These are phyloP conservation scores for Cercospora sp. DNA, from an alignment of 2,329 filamentous ascomycete genomes.

Conservation along the genomic window DNA sequence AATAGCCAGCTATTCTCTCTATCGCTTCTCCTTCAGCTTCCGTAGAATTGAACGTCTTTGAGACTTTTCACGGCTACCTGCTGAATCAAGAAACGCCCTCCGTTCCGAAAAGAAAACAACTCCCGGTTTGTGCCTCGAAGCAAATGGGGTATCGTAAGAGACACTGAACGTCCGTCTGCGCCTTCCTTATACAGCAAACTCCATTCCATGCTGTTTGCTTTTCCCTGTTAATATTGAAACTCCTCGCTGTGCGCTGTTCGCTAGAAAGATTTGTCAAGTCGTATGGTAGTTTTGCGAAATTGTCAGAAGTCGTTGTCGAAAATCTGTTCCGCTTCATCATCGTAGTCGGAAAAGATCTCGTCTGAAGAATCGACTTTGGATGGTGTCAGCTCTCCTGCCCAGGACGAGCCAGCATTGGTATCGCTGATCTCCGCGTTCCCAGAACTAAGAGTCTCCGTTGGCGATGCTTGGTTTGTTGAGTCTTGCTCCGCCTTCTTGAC, in stretches of 20 bases:
- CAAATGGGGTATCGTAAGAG: conserved; percentile 4
- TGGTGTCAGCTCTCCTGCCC: not conserved
- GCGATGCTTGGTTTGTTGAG: not conserved
- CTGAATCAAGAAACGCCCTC: not conserved
- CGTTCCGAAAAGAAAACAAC: not conserved
- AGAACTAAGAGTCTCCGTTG: not conserved
- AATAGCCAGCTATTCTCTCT: too few relatives aligned
- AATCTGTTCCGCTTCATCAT: not conserved
- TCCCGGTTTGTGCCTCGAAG: not conserved
- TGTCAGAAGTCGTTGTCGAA: not conserved
- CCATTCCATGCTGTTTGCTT: not conserved
- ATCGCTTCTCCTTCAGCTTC: not conserved
- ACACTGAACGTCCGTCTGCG: not conserved
- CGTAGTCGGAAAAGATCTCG: not conserved
- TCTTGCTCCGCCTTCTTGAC: not conserved
- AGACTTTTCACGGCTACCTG: not conserved
- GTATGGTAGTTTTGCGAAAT: not conserved
- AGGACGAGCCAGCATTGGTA: not conserved
- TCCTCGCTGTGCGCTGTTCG: not conserved
- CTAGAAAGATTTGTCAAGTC: not conserved
- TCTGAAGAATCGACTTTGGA: not conserved
- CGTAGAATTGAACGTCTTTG: too few relatives aligned
- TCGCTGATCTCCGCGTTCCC: not conserved
- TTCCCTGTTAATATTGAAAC: not conserved
- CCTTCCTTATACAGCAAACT: not conserved